Conservation (phyloP, 139 green algal species). For the Yamagishiella unicocca region DNA sequence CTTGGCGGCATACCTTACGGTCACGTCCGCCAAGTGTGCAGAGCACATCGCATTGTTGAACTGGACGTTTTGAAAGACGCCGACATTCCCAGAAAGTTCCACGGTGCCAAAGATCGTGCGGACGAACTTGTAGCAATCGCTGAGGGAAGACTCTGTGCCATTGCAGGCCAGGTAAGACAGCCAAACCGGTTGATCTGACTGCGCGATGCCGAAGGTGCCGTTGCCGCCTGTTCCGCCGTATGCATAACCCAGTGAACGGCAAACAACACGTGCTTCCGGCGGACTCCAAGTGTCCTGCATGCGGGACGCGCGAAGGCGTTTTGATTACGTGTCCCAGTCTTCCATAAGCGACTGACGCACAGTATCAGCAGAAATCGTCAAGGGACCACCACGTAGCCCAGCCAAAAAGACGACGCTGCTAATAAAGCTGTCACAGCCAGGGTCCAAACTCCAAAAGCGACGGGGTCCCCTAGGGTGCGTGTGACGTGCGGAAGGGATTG, state of each 20-base stretch:
- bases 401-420: no score
- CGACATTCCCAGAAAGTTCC: constrained; percentile 3
- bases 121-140: constrained; percentile 2
- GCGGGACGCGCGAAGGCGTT: no score
- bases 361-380: no score
- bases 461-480: no score
- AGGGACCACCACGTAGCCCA: no score
- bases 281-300: constrained; percentile 12
- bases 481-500: no score
- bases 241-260: background rate
- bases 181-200: background rate
- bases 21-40: background rate
- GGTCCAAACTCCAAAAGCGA: no score
- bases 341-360: no score
- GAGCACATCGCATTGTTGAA: background rate
- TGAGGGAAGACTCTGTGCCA: background rate
- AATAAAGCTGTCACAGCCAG: no score
- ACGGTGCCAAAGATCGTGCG: background rate
- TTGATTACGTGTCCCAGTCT: no score
- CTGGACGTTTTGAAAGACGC: background rate
- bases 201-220: background rate
- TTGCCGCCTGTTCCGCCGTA: background rate
- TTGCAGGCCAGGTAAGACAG: background rate
- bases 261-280: background rate
- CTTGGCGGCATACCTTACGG: background rate